Conservation (phyloP, 2,329 filamentous ascomycete genomes). For the Aspergillus hortae region DNA sequence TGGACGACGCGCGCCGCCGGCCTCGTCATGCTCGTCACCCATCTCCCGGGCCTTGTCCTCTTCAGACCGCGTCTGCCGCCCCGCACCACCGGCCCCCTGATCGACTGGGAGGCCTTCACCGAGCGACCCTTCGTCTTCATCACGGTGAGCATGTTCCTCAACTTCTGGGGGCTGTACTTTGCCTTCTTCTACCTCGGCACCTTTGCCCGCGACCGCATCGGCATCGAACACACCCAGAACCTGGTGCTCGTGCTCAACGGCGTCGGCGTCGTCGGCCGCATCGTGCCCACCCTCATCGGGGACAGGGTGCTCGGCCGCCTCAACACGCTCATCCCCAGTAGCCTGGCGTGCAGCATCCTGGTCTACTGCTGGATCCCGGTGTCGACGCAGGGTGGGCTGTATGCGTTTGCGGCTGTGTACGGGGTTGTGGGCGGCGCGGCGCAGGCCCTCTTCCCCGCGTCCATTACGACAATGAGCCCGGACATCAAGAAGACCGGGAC, state of each 20-base stretch:
- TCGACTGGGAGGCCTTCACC: conserved; percentile 57
- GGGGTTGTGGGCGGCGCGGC: conserved; percentile 25
- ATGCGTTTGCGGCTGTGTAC: conserved; percentile 43
- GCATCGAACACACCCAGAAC: conserved; percentile 49
- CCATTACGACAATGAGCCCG: conserved; percentile 7
- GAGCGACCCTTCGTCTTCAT: conserved; percentile 55
- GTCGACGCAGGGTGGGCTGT: conserved; percentile 32
- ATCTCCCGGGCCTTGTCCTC: conserved; percentile 36
- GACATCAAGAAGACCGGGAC: conserved; percentile 8
- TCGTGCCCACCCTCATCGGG: conserved; percentile 52
- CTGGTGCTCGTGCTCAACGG: conserved; percentile 58
- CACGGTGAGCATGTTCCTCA: conserved; percentile 43
- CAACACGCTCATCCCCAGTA: conserved; percentile 55
- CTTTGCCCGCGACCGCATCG: conserved; percentile 44
- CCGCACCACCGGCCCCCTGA: conserved; percentile 47
- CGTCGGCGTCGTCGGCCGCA: conserved; percentile 53
- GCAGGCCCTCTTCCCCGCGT: conserved; percentile 11
- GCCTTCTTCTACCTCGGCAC: conserved; percentile 58
- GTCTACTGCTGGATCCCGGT: conserved; percentile 58
- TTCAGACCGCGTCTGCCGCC: conserved; percentile 6
- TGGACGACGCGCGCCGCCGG: conserved; percentile 47
- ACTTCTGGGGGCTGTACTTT: conserved; percentile 54
- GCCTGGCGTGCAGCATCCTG: conserved; percentile 44
- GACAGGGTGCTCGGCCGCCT: conserved; percentile 53
- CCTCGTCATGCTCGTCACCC: conserved; percentile 42